Percentiles rank a stretch among this genome's conserved stretches.
Evolutionary conservation across 805 yeast genomes (phyloP).

Genomic region (Metschnikowia drakensbergensis): DNA sequence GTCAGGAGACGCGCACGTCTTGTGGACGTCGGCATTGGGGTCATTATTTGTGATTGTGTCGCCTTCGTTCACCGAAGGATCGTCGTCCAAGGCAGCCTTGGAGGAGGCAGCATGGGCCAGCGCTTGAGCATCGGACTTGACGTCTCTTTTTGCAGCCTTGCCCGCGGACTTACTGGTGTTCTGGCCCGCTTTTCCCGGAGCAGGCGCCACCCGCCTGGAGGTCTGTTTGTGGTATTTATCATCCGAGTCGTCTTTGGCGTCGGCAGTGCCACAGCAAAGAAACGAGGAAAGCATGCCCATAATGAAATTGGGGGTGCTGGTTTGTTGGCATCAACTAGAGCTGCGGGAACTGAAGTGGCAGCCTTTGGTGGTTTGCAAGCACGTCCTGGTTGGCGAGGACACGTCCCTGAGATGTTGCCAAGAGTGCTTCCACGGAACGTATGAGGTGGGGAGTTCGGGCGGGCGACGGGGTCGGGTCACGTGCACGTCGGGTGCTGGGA

Average conservation of each 20-base stretch:
- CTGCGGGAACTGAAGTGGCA: neutral
- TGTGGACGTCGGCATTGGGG: slow-evolving; percentile 12
- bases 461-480: neutral
- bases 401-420: no score
- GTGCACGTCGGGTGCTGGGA: neutral
- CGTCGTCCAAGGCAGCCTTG: slow-evolving; percentile 29
- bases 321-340: slow-evolving; percentile 2
- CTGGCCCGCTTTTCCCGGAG: neutral
- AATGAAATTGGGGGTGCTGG: neutral
- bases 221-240: slow-evolving; percentile 26
- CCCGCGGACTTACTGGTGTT: neutral
- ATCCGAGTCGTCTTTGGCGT: slow-evolving; percentile 31
- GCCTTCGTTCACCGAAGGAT: slow-evolving; percentile 37
- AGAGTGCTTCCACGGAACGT: neutral
- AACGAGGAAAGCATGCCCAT: slow-evolving; percentile 34
- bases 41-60: slow-evolving; percentile 40
- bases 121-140: neutral
- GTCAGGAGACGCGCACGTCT: neutral
- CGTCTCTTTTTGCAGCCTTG: neutral
- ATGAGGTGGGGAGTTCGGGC: neutral
- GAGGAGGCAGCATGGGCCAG: neutral
- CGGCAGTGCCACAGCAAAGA: slow-evolving; percentile 36
- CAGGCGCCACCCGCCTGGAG: slow-evolving; percentile 5
- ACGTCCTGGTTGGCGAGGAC: no score
- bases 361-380: neutral